Conservation (phyloP, 345 rosid species). For the Eucalyptus sp. region DNA sequence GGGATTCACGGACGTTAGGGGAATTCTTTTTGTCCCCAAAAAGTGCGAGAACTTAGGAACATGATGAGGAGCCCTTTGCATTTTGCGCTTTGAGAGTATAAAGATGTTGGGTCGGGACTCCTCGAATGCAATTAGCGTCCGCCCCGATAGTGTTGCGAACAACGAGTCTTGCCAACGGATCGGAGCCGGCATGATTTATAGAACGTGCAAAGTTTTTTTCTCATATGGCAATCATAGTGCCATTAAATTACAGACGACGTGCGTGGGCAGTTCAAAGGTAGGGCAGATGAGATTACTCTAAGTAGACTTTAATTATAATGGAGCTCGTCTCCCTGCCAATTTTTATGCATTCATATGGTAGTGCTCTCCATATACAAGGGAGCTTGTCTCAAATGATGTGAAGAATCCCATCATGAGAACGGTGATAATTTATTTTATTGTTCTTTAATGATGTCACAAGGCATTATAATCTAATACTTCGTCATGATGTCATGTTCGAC, state of each 20-base stretch:
- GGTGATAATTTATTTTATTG: neutral
- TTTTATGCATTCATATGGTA: neutral
- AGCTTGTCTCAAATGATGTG: neutral
- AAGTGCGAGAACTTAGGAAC: neutral
- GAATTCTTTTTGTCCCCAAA: neutral
- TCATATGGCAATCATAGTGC: too few relatives aligned
- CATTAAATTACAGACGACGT: too few relatives aligned
- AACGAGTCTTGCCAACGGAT: neutral
- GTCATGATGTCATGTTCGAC: neutral
- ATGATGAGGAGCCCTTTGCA: neutral
- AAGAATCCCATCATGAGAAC: neutral
- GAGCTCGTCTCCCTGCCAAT: neutral
- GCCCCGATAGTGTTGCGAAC: neutral
- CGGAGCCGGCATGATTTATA: neutral
- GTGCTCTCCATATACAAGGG: neutral
- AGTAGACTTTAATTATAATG: neutral
- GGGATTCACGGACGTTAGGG: neutral
- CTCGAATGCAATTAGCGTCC: neutral
- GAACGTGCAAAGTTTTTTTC: neutral
- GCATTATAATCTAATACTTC: neutral
- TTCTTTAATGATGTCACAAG: neutral
- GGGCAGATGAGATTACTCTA: neutral
- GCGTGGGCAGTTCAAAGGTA: neutral
- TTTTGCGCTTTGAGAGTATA: neutral
- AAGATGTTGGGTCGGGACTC: neutral